These are phyloP conservation scores for Cutaneotrichosporon cavernicola DNA, from an alignment of 1,284 basidiomycete genomes.

Conservation along the genomic window DNA sequence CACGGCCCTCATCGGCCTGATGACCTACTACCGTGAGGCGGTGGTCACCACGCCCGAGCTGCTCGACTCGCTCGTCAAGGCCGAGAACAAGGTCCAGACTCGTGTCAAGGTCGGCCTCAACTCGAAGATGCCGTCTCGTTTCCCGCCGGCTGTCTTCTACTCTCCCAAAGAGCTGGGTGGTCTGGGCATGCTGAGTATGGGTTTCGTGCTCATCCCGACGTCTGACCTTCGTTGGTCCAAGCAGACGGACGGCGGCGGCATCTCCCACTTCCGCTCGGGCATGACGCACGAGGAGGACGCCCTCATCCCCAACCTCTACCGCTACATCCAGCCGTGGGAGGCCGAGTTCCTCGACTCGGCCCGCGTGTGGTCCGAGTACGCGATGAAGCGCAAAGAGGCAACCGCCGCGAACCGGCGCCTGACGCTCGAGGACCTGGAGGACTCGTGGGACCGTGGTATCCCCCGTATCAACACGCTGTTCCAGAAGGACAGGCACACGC, in stretches of 20 bases:
- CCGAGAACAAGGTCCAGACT: slow-evolving; percentile 98
- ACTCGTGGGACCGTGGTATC: slow-evolving; percentile 96
- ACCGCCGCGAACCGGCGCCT: slow-evolving; percentile 94
- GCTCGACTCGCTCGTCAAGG: slow-evolving; percentile 89
- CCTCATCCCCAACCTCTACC: slow-evolving; percentile 94
- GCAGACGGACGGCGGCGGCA: slow-evolving; percentile 90
- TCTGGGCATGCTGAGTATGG: slow-evolving; percentile 99
- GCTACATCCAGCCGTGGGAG: slow-evolving; percentile 98
- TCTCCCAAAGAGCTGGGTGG: slow-evolving; percentile 95
- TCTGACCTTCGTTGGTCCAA: slow-evolving; percentile 97
- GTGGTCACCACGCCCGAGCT: slow-evolving; percentile 97
- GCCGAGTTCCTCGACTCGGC: slow-evolving; percentile 97
- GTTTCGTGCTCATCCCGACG: slow-evolving; percentile 96
- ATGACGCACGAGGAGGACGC: slow-evolving; percentile 95
- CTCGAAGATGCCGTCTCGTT: slow-evolving; percentile 99
- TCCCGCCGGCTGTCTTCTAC: slow-evolving; percentile 94
- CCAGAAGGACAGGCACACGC: slow-evolving; percentile 93
- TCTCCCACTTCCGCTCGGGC: slow-evolving; percentile 95
- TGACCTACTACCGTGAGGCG: slow-evolving; percentile 99
- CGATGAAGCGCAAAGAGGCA: slow-evolving; percentile 98
- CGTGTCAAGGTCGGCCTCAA: slow-evolving; percentile 98
- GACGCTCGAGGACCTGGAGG: slow-evolving; percentile 94
- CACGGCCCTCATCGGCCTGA: slow-evolving; percentile 86
- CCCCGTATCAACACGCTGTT: slow-evolving; percentile 58
- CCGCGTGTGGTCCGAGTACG: slow-evolving; percentile 99